Percentiles rank a stretch among this genome's conserved stretches.
Evolutionary conservation across 495 filamentous ascomycete species (phyloP).

Genomic region (Tuber brumale): DNA sequence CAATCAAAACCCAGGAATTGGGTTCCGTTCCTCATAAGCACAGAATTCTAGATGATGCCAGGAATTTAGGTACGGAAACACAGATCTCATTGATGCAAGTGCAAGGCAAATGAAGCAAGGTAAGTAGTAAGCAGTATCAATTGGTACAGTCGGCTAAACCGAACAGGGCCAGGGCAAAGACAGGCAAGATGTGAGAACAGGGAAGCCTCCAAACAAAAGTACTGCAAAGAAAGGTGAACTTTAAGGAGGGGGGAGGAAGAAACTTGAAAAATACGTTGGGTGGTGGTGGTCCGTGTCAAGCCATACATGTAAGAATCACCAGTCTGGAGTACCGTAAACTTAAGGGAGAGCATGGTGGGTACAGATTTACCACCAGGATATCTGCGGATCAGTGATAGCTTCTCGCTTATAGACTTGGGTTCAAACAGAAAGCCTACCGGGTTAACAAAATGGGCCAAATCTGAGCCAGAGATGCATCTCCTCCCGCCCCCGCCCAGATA

Average conservation of each 20-base stretch:
- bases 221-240: neutral
- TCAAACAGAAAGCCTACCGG: neutral
- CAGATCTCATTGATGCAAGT: neutral
- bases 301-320: neutral
- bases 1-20: neutral
- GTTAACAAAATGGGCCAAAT: neutral
- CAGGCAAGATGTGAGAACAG: neutral
- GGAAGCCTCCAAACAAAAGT: neutral
- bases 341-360: neutral
- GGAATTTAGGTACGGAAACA: neutral
- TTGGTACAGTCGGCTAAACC: neutral
- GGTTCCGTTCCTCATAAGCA: neutral
- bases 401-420: neutral
- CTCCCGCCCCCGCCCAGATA: neutral
- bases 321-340: neutral
- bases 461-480: neutral
- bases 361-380: neutral
- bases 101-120: neutral
- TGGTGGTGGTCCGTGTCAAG: neutral
- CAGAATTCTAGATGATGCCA: neutral
- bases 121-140: neutral
- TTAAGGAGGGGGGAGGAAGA: neutral
- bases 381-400: neutral
- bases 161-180: neutral
- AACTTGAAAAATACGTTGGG: neutral